Conservation (phyloP, 1,139 yeast species). For the Yamadazyma songkhlaensis region DNA sequence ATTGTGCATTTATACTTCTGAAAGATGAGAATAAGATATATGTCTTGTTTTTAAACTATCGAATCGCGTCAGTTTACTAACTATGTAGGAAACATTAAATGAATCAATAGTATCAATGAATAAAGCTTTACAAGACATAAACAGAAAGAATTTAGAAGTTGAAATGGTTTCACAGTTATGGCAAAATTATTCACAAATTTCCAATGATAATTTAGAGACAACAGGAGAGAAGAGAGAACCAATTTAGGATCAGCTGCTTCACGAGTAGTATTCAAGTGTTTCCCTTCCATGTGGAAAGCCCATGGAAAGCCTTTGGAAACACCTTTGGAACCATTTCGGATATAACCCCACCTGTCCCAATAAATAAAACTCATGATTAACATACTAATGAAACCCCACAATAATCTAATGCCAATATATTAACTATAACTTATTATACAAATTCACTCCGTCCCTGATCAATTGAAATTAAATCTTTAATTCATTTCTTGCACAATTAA, state of each 20-base stretch:
- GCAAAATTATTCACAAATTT: constrained; percentile 73
- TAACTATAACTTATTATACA: constrained; percentile 7
- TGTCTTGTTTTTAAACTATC: too few relatives aligned
- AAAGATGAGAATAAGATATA: too few relatives aligned
- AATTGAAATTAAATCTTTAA: neutral
- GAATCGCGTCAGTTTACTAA: constrained; percentile 7
- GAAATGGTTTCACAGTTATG: constrained; percentile 79
- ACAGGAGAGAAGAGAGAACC: constrained; percentile 66
- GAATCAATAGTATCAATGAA: constrained; percentile 69
- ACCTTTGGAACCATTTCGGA: too few relatives aligned
- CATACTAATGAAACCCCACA: too few relatives aligned
- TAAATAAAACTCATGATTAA: too few relatives aligned
- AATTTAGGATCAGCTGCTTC: constrained; percentile 28
- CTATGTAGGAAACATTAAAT: constrained; percentile 56
- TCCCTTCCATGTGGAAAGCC: too few relatives aligned
- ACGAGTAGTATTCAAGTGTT: too few relatives aligned
- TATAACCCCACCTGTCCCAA: too few relatives aligned
- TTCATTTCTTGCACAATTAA: neutral
- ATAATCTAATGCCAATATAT: constrained; percentile 6
- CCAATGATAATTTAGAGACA: constrained; percentile 69
- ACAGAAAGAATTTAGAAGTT: constrained; percentile 64
- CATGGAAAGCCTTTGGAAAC: too few relatives aligned
- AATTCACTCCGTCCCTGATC: neutral
- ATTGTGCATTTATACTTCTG: too few relatives aligned
- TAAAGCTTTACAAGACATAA: constrained; percentile 57